Conservation (phyloP, 768 basidiomycete species). For the Mycena capillaripes region DNA sequence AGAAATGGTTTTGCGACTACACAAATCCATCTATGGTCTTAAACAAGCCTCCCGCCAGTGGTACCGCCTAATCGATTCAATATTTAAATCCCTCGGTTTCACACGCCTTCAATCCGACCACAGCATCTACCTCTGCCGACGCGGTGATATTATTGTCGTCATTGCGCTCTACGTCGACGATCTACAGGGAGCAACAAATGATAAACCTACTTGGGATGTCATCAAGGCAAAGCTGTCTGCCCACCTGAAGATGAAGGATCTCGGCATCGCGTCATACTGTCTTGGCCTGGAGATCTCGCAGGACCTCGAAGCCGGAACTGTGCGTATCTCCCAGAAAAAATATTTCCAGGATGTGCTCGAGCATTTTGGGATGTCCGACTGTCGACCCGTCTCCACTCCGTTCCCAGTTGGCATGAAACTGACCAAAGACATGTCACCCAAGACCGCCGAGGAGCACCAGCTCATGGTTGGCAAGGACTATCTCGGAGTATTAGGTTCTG, state of each 20-base stretch:
- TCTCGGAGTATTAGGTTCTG: not conserved
- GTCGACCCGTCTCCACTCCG: not conserved
- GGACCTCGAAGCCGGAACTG: not conserved
- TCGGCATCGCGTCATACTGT: not conserved
- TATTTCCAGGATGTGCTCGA: not conserved
- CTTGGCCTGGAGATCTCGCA: not conserved
- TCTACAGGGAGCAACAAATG: not conserved
- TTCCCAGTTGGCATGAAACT: constrained; percentile 3
- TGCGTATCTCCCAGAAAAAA: constrained; percentile 1
- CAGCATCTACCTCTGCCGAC: constrained; percentile 11
- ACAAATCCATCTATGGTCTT: constrained; percentile 15
- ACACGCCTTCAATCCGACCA: constrained; percentile 1
- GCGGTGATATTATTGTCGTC: not conserved
- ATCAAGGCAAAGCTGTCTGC: not conserved
- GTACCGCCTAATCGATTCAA: not conserved
- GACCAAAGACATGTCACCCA: not conserved
- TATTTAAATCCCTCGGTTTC: constrained; percentile 1
- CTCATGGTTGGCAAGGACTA: constrained; percentile 5
- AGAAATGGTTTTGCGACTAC: not conserved
- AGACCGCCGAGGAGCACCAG: not conserved
- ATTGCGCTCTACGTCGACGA: constrained; percentile 8
- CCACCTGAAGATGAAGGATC: constrained; percentile 11
- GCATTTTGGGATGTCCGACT: not conserved
- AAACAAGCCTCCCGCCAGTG: constrained; percentile 9
- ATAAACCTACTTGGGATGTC: not conserved